phyloP scores from a whole-genome alignment of 2,329 filamentous ascomycete species.

The Lachnellula occidentalis region DNA sequence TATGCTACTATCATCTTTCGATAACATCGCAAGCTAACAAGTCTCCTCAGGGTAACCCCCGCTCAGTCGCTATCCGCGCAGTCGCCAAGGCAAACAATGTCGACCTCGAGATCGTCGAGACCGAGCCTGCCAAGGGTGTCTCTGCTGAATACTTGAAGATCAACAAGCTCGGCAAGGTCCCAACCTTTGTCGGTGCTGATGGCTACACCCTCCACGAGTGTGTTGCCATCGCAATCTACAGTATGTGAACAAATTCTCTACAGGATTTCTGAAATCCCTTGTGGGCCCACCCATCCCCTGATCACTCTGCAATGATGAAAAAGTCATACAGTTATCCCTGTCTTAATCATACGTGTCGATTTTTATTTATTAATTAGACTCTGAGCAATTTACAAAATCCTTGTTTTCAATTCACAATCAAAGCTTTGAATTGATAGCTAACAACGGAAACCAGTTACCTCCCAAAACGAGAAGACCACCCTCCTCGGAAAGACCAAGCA shows the following conservation, averaged over 20 bases:
- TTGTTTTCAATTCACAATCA: constrained; percentile 10
- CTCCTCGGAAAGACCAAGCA: constrained; percentile 99
- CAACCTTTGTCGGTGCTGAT: constrained; percentile 87
- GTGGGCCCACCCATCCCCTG: constrained; percentile 6
- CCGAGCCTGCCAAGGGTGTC: constrained; percentile 58
- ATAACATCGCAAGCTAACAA: constrained; percentile 12
- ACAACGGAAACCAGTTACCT: constrained; percentile 64
- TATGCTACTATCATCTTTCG: not conserved
- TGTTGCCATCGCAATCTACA: constrained; percentile 95
- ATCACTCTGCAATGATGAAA: constrained; percentile 30
- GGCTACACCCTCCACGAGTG: constrained; percentile 83
- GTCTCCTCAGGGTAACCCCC: constrained; percentile 69
- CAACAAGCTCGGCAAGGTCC: constrained; percentile 86
- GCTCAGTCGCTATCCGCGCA: constrained; percentile 80
- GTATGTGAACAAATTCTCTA: constrained; percentile 54
- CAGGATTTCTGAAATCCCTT: not conserved
- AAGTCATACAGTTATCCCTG: constrained; percentile 95
- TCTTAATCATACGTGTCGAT: constrained; percentile 92
- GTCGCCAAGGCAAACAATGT: constrained; percentile 97
- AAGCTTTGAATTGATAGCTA: constrained; percentile 13
- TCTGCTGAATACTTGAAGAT: constrained; percentile 75
- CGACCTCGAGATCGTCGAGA: constrained; percentile 79
- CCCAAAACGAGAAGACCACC: constrained; percentile 99
- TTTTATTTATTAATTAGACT: constrained; percentile 65
- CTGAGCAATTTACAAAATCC: constrained; percentile 49